Conservation (phyloP, 2,329 filamentous ascomycete genomes). For the Colletotrichum sp. region DNA sequence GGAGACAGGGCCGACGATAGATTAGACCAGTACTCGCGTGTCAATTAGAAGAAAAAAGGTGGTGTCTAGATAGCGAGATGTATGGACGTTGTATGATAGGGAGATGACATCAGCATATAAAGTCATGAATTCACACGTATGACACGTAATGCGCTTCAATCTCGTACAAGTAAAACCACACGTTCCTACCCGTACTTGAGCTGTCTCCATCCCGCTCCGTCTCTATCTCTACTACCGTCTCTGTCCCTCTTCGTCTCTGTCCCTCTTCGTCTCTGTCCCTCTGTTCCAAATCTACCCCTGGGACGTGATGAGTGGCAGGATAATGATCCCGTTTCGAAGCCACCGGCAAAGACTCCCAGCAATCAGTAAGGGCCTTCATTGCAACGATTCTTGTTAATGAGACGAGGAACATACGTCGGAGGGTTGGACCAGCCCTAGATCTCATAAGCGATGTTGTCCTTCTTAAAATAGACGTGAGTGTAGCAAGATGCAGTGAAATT, state of each 20-base stretch:
- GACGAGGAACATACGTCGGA: not conserved
- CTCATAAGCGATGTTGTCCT: not conserved
- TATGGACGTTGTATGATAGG: not conserved
- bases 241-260: not conserved
- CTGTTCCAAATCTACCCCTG: not conserved
- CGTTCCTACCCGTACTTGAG: not conserved
- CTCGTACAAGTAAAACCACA: not conserved
- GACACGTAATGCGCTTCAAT: not conserved
- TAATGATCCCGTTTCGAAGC: not conserved
- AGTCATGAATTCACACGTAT: not conserved
- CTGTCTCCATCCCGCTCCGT: not conserved
- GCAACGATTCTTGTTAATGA: not conserved
- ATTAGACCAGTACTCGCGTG: not conserved
- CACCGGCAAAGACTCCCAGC: not conserved
- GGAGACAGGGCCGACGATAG: slow-evolving; percentile 41
- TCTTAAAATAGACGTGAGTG: not conserved
- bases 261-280: not conserved
- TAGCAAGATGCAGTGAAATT: not conserved
- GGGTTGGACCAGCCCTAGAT: not conserved
- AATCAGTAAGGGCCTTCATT: not conserved
- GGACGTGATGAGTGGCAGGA: not conserved
- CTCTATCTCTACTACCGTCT: not conserved
- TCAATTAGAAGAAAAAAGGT: not conserved
- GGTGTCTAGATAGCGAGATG: not conserved
- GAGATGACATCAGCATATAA: not conserved